phyloP scores from a whole-genome alignment of 2,329 filamentous ascomycete species.

The Lachnellula hyalina region DNA sequence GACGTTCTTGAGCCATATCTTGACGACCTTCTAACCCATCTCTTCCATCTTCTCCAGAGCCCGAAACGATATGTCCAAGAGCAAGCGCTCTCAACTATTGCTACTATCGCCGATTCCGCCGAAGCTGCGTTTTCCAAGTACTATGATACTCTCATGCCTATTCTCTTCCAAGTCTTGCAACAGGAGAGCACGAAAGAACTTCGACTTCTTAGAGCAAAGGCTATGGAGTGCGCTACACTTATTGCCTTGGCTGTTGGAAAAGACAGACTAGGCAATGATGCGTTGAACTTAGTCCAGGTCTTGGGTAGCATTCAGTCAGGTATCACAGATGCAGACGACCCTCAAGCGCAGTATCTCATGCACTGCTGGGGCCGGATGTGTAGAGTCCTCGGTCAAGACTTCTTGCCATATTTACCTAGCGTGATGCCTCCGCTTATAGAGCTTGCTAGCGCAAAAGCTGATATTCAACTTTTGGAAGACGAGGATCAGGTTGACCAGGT shows the following conservation, averaged over 20 bases:
- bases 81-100: constrained; percentile 94
- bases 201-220: constrained; percentile 85
- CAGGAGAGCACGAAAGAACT: constrained; percentile 93
- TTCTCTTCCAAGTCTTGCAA: constrained; percentile 83
- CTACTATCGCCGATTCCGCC: constrained; percentile 96
- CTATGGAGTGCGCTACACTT: constrained; percentile 97
- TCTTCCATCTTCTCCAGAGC: constrained; percentile 84
- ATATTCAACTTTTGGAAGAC: constrained; percentile 92
- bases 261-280: constrained; percentile 83
- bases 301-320: constrained; percentile 80
- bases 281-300: constrained; percentile 79
- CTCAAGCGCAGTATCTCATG: constrained; percentile 92
- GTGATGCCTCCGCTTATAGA: constrained; percentile 94
- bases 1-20: constrained; percentile 87
- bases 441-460: constrained; percentile 89
- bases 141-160: constrained; percentile 92
- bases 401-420: constrained; percentile 83
- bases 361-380: constrained; percentile 99
- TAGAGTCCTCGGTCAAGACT: constrained; percentile 82
- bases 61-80: constrained; percentile 96
- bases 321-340: constrained; percentile 88
- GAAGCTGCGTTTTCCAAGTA: constrained; percentile 93
- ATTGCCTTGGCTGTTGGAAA: constrained; percentile 94
- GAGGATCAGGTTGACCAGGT: constrained; percentile 91
- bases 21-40: constrained; percentile 75